Percentiles rank a stretch among this genome's conserved stretches.
These are phyloP conservation scores for Pneumocystis carinii DNA, from an alignment of 1,139 yeast species.

Conservation along the genomic window DNA sequence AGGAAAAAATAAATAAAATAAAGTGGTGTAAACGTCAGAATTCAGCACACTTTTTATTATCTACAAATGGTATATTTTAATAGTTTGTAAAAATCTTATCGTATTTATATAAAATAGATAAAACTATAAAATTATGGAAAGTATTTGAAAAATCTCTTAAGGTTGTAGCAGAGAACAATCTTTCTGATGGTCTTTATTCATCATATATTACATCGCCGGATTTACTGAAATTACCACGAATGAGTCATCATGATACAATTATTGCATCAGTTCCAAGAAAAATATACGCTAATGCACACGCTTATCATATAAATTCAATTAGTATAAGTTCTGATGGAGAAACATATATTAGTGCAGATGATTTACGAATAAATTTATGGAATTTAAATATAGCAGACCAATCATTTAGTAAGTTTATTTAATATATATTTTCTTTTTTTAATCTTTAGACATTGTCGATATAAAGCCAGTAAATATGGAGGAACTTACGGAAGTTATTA, in stretches of 20 bases:
- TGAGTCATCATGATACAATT: constrained; percentile 83
- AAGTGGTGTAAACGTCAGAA: constrained; percentile 88
- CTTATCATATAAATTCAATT: constrained; percentile 93
- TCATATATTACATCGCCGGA: constrained; percentile 8
- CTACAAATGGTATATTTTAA: constrained; percentile 45
- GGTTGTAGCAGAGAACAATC: constrained; percentile 80
- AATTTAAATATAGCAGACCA: constrained; percentile 88
- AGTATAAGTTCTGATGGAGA: constrained; percentile 92
- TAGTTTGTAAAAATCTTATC: not conserved
- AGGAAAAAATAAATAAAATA: constrained; percentile 93
- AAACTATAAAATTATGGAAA: constrained; percentile 96
- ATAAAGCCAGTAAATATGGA: constrained; percentile 98
- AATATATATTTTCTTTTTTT: not conserved
- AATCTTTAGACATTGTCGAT: constrained; percentile 50
- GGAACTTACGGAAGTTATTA: constrained; percentile 93
- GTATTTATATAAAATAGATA: constrained; percentile 34
- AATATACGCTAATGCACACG: constrained; percentile 90
- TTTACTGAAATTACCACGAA: constrained; percentile 60
- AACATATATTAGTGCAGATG: constrained; percentile 87
- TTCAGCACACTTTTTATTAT: constrained; percentile 71
- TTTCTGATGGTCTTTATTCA: constrained; percentile 32
- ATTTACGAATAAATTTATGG: constrained; percentile 91
- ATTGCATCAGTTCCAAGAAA: constrained; percentile 90
- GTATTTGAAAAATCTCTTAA: constrained; percentile 82
- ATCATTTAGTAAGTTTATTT: constrained; percentile 44